These are phyloP conservation scores for Xylaria scruposa DNA, from an alignment of 495 filamentous ascomycete genomes.

Conservation along the genomic window DNA sequence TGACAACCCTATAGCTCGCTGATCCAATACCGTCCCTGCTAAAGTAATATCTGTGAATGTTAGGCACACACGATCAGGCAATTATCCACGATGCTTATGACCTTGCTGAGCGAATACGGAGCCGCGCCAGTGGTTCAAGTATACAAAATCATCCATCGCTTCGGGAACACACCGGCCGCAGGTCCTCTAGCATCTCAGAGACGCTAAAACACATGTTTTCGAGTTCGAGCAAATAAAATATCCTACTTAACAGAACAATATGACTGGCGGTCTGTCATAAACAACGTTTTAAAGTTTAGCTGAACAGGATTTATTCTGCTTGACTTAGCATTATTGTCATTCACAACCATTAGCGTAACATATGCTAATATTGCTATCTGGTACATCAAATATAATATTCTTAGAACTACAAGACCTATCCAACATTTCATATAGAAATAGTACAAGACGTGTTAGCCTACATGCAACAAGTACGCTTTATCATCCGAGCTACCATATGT, in stretches of 20 bases:
- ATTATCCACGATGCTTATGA: slow-evolving; percentile 10
- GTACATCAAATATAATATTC: no score
- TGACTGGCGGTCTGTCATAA: neutral
- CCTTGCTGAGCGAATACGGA: slow-evolving; percentile 22
- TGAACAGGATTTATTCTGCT: neutral
- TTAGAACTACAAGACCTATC: neutral
- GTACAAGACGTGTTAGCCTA: neutral
- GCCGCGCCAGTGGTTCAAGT: neutral
- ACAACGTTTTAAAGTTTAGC: neutral
- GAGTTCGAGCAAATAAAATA: slow-evolving; percentile 6
- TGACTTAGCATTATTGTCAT: neutral
- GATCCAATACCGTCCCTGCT: neutral
- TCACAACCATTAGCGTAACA: neutral
- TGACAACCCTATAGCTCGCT: neutral
- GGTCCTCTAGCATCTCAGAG: slow-evolving; percentile 22
- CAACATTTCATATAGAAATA: neutral
- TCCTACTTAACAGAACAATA: neutral
- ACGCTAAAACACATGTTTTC: slow-evolving; percentile 17
- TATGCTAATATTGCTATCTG: no score
- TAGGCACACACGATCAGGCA: slow-evolving; percentile 4
- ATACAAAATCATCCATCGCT: neutral
- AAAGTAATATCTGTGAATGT: neutral
- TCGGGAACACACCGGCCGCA: neutral
- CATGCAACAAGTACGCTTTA: neutral
- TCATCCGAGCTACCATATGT: neutral